Evolutionary conservation across 805 yeast species (phyloP).

Genomic region (Kodamaea nitidulidarum): DNA sequence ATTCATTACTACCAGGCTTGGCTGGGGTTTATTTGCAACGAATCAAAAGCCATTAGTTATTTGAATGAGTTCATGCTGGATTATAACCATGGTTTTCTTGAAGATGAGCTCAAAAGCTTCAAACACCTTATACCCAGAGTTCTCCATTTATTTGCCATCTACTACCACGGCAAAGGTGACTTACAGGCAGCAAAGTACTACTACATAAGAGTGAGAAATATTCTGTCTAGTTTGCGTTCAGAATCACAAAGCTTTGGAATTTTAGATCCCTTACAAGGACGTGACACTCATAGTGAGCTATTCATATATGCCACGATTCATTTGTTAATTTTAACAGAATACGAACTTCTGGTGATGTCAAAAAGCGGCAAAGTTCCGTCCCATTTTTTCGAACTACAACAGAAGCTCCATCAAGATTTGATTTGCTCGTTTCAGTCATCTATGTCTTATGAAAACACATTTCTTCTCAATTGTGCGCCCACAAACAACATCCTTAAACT

Average conservation of each 20-base stretch:
- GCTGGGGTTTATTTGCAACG: slow-evolving; percentile 29
- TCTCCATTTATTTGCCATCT: slow-evolving; percentile 37
- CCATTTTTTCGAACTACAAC: slow-evolving; percentile 11
- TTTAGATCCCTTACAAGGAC: slow-evolving; percentile 16
- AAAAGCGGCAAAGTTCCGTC: slow-evolving; percentile 4
- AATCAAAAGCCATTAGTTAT: slow-evolving; percentile 19
- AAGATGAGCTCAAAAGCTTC: slow-evolving; percentile 35
- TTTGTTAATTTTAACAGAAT: slow-evolving; percentile 23
- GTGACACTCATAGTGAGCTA: slow-evolving; percentile 24
- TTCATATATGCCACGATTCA: slow-evolving; percentile 27
- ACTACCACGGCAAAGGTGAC: slow-evolving; percentile 36
- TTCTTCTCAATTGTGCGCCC: slow-evolving; percentile 15
- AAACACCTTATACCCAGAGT: slow-evolving; percentile 34
- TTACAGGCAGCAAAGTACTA: slow-evolving; percentile 36
- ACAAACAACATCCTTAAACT: slow-evolving; percentile 13
- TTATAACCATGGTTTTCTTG: slow-evolving; percentile 36
- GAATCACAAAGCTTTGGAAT: neutral
- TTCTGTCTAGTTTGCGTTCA: slow-evolving; percentile 5
- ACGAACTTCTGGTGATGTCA: slow-evolving; percentile 14
- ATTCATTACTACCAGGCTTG: slow-evolving; percentile 35
- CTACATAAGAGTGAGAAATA: slow-evolving; percentile 30
- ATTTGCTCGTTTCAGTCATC: slow-evolving; percentile 12
- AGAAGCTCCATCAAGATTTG: slow-evolving; percentile 15
- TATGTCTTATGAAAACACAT: slow-evolving; percentile 15
- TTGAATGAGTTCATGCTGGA: slow-evolving; percentile 31